Evolutionary conservation across 371 early-diverging fungal species (phyloP), one percentile per base, ranked within the genome.

Genomic region (Circinella minor): DNA sequence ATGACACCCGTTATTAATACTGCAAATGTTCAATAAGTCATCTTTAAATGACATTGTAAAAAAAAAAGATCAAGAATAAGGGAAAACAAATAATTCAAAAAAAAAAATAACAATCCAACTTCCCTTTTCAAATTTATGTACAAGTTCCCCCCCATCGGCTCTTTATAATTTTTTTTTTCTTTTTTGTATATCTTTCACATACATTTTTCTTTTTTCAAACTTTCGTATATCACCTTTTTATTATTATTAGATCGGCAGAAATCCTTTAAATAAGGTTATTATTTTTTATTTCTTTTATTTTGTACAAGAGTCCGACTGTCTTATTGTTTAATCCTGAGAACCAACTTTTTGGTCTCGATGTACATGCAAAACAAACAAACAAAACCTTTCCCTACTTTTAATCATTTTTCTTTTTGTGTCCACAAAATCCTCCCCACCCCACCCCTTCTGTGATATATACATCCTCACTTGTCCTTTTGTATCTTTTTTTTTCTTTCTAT

Each of bases 251-350:
- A 57, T 57, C 57, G 57, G 57, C 27, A 27, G n/a, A 57, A 17
- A 17, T 57, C 34, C 57, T 57, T 57, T 5, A 4, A 14, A 51
- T 27, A 27, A 34, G 57, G 57, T 1, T 6, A 6, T 2, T 43
- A 1, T 39, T 43, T 43, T 43, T 9, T 27, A 27, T 27, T 27
- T 27, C 27, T 27, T n/a, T 55, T 20, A 0, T n/a, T n/a, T 20
- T 55, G 55, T 55, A 55, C 55, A 55, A 55, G 55, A 55, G 55
- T 55, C 57, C 57, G 57, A 57, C 57, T n/a, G 57, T 43, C 43
- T 15, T 51, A 13, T 57, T 57, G 57, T 57, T 57, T 57, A 57
- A 57, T 57, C 57, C 34, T 57, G 57, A 57, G 57, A 34, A 57
- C 57, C 57, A 18, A 5, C 14, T 57, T 34, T 43, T 57, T 18